These are phyloP conservation scores for Kodamaea fungicola DNA, from an alignment of 1,139 yeast species.

Conservation along the genomic window DNA sequence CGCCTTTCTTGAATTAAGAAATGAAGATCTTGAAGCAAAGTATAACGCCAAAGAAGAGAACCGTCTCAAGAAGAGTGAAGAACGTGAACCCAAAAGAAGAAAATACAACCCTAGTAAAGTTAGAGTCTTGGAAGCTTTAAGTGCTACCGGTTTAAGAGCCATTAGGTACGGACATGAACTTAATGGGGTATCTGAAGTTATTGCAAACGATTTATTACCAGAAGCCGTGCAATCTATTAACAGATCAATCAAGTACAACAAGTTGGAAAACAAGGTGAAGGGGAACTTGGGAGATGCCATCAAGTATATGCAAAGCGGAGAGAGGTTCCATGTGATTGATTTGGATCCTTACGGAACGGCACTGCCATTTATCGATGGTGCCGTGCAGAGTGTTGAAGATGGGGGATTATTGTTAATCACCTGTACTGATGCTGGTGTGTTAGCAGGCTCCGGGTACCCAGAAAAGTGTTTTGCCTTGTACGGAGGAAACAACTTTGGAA, in stretches of 20 bases:
- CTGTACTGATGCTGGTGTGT: slow-evolving; percentile 92
- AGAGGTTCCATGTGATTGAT: slow-evolving; percentile 77
- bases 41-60: slow-evolving; percentile 26
- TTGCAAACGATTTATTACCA: slow-evolving; percentile 85
- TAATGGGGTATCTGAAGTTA: slow-evolving; percentile 63
- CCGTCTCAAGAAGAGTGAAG: slow-evolving; percentile 14
- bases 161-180: slow-evolving; percentile 90
- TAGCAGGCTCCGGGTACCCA: slow-evolving; percentile 95
- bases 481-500: slow-evolving; percentile 73
- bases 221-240: slow-evolving; percentile 85
- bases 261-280: slow-evolving; percentile 48
- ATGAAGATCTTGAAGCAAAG: slow-evolving; percentile 29
- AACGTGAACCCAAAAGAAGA: slow-evolving; percentile 8
- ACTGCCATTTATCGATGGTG: slow-evolving; percentile 89
- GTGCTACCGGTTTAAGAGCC: slow-evolving; percentile 94
- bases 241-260: slow-evolving; percentile 66
- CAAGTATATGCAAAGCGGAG: slow-evolving; percentile 58
- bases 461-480: slow-evolving; percentile 93
- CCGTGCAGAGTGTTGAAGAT: slow-evolving; percentile 74
- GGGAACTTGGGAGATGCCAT: slow-evolving; percentile 88
- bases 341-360: slow-evolving; percentile 98
- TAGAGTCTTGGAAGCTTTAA: slow-evolving; percentile 74
- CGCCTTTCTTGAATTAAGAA: slow-evolving; percentile 68
- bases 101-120: slow-evolving; percentile 5
- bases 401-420: slow-evolving; percentile 86